Evolutionary conservation across 2,329 filamentous ascomycete genomes (phyloP).

Genomic region (Purpureocillium lavendulum): DNA sequence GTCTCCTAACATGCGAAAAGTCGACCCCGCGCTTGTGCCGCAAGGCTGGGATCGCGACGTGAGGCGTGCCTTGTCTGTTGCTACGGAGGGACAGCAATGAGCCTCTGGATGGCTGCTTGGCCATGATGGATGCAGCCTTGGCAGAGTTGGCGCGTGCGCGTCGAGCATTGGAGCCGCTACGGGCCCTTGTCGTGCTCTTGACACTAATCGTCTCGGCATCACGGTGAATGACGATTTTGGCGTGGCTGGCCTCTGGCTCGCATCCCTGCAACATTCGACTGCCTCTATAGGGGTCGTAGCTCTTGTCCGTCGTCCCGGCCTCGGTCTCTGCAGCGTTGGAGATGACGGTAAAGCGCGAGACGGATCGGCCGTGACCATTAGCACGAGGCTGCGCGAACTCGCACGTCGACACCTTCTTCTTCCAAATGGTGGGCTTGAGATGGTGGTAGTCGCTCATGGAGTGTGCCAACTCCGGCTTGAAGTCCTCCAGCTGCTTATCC

Average conservation of each 20-base stretch:
- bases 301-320: slow-evolving; percentile 44
- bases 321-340: slow-evolving; percentile 50
- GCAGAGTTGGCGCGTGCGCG: slow-evolving; percentile 19
- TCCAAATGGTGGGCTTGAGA: slow-evolving; percentile 49
- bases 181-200: slow-evolving; percentile 20
- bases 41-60: slow-evolving; percentile 30
- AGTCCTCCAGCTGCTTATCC: slow-evolving; percentile 80
- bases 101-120: slow-evolving; percentile 24
- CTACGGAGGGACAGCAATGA: slow-evolving; percentile 44
- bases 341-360: slow-evolving; percentile 58
- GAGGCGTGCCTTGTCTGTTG: slow-evolving; percentile 32
- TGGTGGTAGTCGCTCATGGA: slow-evolving; percentile 91
- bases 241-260: slow-evolving; percentile 46
- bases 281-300: slow-evolving; percentile 79
- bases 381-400: slow-evolving; percentile 42
- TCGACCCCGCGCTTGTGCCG: slow-evolving; percentile 46
- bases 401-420: slow-evolving; percentile 52
- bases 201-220: slow-evolving; percentile 23
- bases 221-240: slow-evolving; percentile 62
- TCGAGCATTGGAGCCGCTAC: slow-evolving; percentile 25
- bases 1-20: slow-evolving; percentile 41
- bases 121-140: slow-evolving; percentile 18
- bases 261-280: slow-evolving; percentile 40
- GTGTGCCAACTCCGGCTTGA: slow-evolving; percentile 69
- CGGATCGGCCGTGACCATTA: slow-evolving; percentile 41